Percentiles rank a stretch among this genome's conserved stretches.
These are phyloP conservation scores for Fusarium sp. DNA, from an alignment of 2,329 filamentous ascomycete genomes.

Conservation along the genomic window DNA sequence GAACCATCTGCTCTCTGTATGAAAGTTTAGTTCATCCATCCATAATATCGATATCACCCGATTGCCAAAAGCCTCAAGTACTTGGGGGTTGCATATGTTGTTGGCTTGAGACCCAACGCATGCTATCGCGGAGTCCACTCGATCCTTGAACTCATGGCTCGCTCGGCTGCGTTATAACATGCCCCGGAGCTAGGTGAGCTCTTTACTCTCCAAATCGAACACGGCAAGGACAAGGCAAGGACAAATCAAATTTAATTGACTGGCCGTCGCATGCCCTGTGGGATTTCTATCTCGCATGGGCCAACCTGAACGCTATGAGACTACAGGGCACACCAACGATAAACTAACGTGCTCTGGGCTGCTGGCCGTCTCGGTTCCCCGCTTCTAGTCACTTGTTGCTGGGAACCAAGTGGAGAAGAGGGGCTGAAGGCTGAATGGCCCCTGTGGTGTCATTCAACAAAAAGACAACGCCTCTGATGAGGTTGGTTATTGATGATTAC, in stretches of 20 bases:
- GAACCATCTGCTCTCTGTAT: slow-evolving; percentile 15
- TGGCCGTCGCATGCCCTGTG: slow-evolving; percentile 28
- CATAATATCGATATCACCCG: slow-evolving; percentile 25
- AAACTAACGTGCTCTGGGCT: slow-evolving; percentile 40
- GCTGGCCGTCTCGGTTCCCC: slow-evolving; percentile 41
- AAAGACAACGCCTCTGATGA: slow-evolving; percentile 25
- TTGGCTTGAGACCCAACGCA: slow-evolving; percentile 26
- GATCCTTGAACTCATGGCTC: slow-evolving; percentile 34
- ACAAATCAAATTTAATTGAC: slow-evolving; percentile 29
- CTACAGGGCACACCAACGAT: slow-evolving; percentile 39
- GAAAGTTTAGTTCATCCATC: slow-evolving; percentile 15
- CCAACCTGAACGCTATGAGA: slow-evolving; percentile 34
- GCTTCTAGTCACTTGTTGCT: slow-evolving; percentile 39
- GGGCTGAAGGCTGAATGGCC: slow-evolving; percentile 29
- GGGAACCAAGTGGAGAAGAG: slow-evolving; percentile 29
- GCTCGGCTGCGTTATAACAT: slow-evolving; percentile 29
- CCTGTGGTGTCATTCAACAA: slow-evolving; percentile 36
- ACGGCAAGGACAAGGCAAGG: slow-evolving; percentile 1
- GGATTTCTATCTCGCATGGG: slow-evolving; percentile 32
- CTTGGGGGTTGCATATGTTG: slow-evolving; percentile 27
- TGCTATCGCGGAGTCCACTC: slow-evolving; percentile 31
- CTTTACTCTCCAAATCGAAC: slow-evolving; percentile 26
- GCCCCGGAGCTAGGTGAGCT: slow-evolving; percentile 22
- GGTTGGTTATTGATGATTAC: slow-evolving; percentile 25
- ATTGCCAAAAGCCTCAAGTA: slow-evolving; percentile 35